Evolutionary conservation across 2,329 filamentous ascomycete genomes (phyloP).

Genomic region (Xylariomycetidae sp.): DNA sequence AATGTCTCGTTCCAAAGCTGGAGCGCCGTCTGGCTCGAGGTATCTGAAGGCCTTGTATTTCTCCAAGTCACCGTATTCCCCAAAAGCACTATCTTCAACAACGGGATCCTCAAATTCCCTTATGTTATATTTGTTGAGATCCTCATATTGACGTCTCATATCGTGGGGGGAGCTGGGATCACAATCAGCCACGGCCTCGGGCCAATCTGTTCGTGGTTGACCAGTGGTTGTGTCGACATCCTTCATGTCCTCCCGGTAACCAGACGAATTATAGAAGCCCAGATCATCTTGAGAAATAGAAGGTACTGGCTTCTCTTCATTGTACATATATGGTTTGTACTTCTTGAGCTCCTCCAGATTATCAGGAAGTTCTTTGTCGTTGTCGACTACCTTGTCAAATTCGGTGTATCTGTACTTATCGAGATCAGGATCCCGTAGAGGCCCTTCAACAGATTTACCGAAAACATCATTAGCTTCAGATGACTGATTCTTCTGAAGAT

Average conservation of each 20-base stretch:
- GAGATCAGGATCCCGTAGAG: slow-evolving; percentile 31
- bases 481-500: slow-evolving; percentile 18
- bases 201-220: too few relatives aligned
- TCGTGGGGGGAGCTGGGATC: too few relatives aligned
- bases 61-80: slow-evolving; percentile 36
- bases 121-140: slow-evolving; percentile 34
- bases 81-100: slow-evolving; percentile 20
- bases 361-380: slow-evolving; percentile 9
- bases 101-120: slow-evolving; percentile 3
- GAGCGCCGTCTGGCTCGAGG: slow-evolving; percentile 30
- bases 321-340: slow-evolving; percentile 32
- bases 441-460: slow-evolving; percentile 8
- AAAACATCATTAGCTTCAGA: slow-evolving; percentile 18
- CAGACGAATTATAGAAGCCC: too few relatives aligned
- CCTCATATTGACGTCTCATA: too few relatives aligned
- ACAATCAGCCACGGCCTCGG: too few relatives aligned
- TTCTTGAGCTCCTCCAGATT: slow-evolving; percentile 33
- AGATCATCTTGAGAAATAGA: too few relatives aligned
- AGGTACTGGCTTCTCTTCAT: too few relatives aligned
- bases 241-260: too few relatives aligned
- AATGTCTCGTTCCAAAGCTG: slow-evolving; percentile 24
- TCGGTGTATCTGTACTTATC: slow-evolving; percentile 29
- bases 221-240: too few relatives aligned
- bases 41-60: slow-evolving; percentile 33
- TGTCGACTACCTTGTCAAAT: slow-evolving; percentile 20